A percentile compares a stretch with the other conserved stretches of the same genome.
These are phyloP conservation scores for Terfezia claveryi DNA, from an alignment of 495 filamentous ascomycete genomes.

Conservation along the genomic window DNA sequence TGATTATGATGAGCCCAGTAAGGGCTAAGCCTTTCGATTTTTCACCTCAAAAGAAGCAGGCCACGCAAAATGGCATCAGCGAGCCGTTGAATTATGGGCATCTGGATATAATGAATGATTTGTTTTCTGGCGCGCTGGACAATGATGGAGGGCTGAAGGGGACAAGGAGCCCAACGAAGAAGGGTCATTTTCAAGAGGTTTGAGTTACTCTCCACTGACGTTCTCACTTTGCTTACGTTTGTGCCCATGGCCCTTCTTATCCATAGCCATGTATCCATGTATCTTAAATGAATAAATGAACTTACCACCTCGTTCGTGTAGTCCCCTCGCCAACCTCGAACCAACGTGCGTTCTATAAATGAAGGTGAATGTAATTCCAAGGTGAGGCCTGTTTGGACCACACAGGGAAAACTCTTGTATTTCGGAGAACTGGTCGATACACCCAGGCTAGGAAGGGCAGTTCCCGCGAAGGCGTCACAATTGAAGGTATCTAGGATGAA, in stretches of 20 bases:
- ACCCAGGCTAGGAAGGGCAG: neutral
- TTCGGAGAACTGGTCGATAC: conserved; percentile 16
- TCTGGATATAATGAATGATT: conserved; percentile 16
- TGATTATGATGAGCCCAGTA: neutral
- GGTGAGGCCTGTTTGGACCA: conserved; percentile 61
- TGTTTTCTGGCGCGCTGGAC: conserved; percentile 11
- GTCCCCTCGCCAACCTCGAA: conserved; percentile 39
- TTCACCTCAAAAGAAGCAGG: neutral
- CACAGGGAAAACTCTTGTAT: conserved; percentile 48
- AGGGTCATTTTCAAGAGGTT: conserved; percentile 49
- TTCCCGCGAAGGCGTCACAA: neutral
- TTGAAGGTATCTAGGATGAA: neutral
- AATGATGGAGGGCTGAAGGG: conserved; percentile 23
- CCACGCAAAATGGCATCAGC: conserved; percentile 9
- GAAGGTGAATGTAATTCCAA: conserved; percentile 2
- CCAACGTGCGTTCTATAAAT: conserved; percentile 3
- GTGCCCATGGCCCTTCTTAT: no score
- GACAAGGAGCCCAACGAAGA: conserved; percentile 28
- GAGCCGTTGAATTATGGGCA: conserved; percentile 17
- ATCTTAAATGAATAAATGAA: conserved; percentile 22
- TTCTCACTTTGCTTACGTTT: conserved; percentile 19
- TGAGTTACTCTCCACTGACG: conserved; percentile 29
- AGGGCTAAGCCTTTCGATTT: neutral
- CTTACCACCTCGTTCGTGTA: conserved; percentile 33
- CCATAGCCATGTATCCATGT: conserved; percentile 12